A percentile compares a stretch with the other conserved stretches of the same genome.
Conservation (phyloP, 352 stramenopile species). For the Achlya hypogyna region DNA sequence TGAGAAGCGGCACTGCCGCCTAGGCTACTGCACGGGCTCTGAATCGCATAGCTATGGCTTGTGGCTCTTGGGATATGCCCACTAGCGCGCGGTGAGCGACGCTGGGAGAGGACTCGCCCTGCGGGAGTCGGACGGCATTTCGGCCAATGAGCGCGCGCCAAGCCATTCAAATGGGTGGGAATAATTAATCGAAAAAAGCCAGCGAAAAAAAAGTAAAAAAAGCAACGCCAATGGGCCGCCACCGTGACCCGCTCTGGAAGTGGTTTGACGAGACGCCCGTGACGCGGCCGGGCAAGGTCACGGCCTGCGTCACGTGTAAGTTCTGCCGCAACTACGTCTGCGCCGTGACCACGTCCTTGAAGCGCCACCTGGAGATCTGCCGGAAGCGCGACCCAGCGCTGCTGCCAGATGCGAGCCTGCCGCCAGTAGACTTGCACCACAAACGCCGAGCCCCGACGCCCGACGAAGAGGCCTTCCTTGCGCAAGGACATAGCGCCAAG, state of each 20-base stretch:
- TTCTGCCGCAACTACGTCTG: conserved; percentile 2
- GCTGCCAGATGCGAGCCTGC: not conserved
- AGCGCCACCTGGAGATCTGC: conserved; percentile 5
- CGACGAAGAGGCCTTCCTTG: not conserved
- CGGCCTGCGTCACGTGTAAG: conserved; percentile 1
- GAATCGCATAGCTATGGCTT: too few species aligned
- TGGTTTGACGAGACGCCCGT: conserved; percentile 1
- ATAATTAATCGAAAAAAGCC: not conserved
- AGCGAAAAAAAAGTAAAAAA: not conserved
- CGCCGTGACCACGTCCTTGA: not conserved
- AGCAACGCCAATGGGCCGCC: not conserved
- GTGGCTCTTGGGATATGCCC: too few species aligned
- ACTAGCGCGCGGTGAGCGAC: too few species aligned
- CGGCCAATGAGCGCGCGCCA: not conserved
- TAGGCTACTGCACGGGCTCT: too few species aligned
- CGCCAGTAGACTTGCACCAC: not conserved
- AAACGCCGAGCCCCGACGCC: not conserved
- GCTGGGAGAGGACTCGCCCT: too few species aligned
- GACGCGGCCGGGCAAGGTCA: not conserved
- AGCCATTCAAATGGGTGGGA: too few species aligned
- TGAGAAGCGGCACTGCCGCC: too few species aligned
- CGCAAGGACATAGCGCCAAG: not conserved
- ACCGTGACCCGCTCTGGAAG: conserved; percentile 3
- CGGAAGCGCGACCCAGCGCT: not conserved
- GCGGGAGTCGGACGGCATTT: not conserved